phyloP scores from a whole-genome alignment of 1,139 yeast species.

The Maudiozyma humilis region DNA sequence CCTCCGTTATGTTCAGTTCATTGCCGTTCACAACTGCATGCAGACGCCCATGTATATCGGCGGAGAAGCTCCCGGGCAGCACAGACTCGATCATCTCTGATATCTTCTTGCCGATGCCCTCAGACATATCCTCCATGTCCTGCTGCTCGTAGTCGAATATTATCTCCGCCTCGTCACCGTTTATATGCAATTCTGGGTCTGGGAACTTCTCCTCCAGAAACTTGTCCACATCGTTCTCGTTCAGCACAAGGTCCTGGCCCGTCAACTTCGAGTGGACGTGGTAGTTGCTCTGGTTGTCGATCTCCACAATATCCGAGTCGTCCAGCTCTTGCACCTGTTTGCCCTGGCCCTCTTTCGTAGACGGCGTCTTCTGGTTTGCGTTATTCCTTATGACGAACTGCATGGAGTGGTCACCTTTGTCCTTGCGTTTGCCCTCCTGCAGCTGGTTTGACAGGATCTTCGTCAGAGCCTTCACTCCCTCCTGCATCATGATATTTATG shows the following conservation, averaged over 20 bases:
- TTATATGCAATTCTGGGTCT: slow-evolving; percentile 23
- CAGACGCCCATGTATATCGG: slow-evolving; percentile 20
- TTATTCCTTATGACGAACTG: slow-evolving; percentile 22
- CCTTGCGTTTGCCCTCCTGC: slow-evolving; percentile 22
- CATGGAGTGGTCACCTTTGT: slow-evolving; percentile 19
- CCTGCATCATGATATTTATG: slow-evolving; percentile 30
- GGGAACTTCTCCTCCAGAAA: slow-evolving; percentile 14
- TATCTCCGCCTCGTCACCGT: slow-evolving; percentile 26
- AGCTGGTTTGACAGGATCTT: slow-evolving; percentile 25
- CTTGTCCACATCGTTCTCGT: slow-evolving; percentile 3
- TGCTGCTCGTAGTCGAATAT: slow-evolving; percentile 29
- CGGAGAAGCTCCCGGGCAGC: slow-evolving; percentile 23
- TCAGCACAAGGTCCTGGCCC: neutral
- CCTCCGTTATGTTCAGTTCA: slow-evolving; percentile 18
- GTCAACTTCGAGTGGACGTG: slow-evolving; percentile 1
- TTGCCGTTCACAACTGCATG: slow-evolving; percentile 24
- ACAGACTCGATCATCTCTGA: slow-evolving; percentile 28
- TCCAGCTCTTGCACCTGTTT: neutral
- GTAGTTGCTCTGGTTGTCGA: slow-evolving; percentile 7
- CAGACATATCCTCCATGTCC: slow-evolving; percentile 22
- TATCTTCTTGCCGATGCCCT: slow-evolving; percentile 26
- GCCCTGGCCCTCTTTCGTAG: neutral
- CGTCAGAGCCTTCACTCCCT: slow-evolving; percentile 29
- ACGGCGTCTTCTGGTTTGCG: slow-evolving; percentile 7
- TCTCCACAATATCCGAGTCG: slow-evolving; percentile 5